Base-by-base conservation (phyloP, 441 rosid species). In the Codiaeum variegatum region DNA sequence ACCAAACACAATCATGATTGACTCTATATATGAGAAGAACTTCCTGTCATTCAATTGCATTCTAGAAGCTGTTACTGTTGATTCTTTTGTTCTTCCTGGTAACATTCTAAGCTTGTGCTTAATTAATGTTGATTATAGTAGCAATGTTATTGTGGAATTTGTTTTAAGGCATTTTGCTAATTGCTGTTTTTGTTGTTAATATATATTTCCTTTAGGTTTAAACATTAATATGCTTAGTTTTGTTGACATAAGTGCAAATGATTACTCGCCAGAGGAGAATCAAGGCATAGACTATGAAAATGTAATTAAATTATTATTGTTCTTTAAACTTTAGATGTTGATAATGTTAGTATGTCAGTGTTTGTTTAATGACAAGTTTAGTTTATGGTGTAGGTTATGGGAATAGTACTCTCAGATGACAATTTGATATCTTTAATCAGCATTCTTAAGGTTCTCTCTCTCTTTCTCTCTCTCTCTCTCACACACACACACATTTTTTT, bases 181-280 rank as follows among this genome's bases (percentile, higher is more conserved):
- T 18, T 23, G 36, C 26, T 31, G 42, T 60, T 73, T 70, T 52
- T n/a, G 12, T 32, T 47, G 58, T 66, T 75, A 26, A 44, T 51
- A 42, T 56, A 5, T 15, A 19, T 51, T 66, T 51, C 44, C 23
- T 80, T 76, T 47, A 95, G 99, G 94, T 79, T 93, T 97, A 31
- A 87, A 95, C 54, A 90, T 95, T 75, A 87, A 87, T 80, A 91
- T 96, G 94, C 94, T 93, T 70, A 88, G n/a, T n/a, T 94, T 94
- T 52, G 92, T 94, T 0, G 94, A 94, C 79, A 94, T 90, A 74
- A 76, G 97, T 72, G 88, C 90, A 1, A 78, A 76, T 1, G 90
- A 87, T 49, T 91, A 90, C 78, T 88, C 85, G 2, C 83, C 95
- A 0, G 81, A 83, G 77, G 86, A 91, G 26, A 88, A 94, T 76